Evolutionary conservation across 1,284 basidiomycete genomes (phyloP), one percentile per base, ranked within the genome.

Genomic region (Sanghuangporus baumii): DNA sequence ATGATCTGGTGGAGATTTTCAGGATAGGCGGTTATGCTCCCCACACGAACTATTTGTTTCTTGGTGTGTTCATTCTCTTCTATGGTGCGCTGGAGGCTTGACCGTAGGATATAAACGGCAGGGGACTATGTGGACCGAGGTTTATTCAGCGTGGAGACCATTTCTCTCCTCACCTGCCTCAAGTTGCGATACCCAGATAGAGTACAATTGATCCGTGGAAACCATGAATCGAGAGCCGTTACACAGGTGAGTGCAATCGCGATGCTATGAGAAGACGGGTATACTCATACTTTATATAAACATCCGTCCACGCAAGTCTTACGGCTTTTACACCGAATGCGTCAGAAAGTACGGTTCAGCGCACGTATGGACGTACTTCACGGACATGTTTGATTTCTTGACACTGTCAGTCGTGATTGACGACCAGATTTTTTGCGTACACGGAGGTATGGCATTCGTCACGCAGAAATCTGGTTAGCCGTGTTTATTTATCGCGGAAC

Each of bases 371-470:
- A 96, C 94, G 43, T 98, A 98, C 75, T 99, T 99, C 72, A 99
- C 97, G 65, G 97, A 99, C 79, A 98, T 99, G 97, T 99, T 99
- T 76, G 97, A 99, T 81, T 99, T 96, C 76, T 78, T 99, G 67
- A 99, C 97, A 6, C 81, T 99, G 57, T 95, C 93, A 41, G 96
- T 97, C 63, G 96, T 99, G 65, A 98, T 99, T 71, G 97, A 99
- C 78, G 94, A 99, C 79, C 90, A 89, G 71, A 98, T 99, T 81
- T 98, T 99, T 74, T 99, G 97, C 72, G 96, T 99, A 2, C 96
- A 99, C 71, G 96, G 96, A 69, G 96, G 94, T 90, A 55, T 41
- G 51, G 18, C 18, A 40, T 55, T 55, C 37, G 57, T 59, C 54
- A 46, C 61, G 7, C 43, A 46, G 16, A 46, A 46, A n/a, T 46